Base-by-base conservation (phyloP, 768 basidiomycete genomes). In the Ramaria sp. region DNA sequence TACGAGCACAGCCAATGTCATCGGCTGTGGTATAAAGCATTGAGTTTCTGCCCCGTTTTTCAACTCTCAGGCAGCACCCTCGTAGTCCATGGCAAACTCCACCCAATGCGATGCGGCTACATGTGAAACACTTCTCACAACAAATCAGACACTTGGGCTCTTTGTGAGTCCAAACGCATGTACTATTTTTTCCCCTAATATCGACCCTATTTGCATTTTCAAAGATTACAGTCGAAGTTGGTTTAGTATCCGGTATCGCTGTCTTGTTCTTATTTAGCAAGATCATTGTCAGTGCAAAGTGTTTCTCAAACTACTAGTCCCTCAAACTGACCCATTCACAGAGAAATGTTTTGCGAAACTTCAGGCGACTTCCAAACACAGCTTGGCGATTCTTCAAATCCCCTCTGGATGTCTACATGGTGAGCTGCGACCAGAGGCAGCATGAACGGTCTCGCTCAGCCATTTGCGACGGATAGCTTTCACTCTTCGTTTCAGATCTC, bases 391-490 rank as follows among this genome's bases (percentile, higher is more conserved):
- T 72, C 10, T 60, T 73, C n/a, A 64, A 62, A 50, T 61, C 63
- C 34, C 71, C 72, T 9, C 64, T 69, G 51, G 72, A 75, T 56
- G 59, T 71, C 12, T 67, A 73, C 47, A 70, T 75, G 67, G 73
- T 71, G 39, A 44, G 62, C 43, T 2, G 27, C 18, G 9, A 9
- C 42, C 9, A n/a, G 7, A 2, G 28, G 15, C 12, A n/a, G 24
- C 22, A 42, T 2, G 8, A 16, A 37, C 36, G 8, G 8, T 16
- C 25, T 22, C 30, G 24, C 42, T 44, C 9, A 44, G 18, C 20
- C 20, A 37, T 16, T 37, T 37, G 16, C 18, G 18, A 8, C n/a
- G n/a, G 18, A 13, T 32, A 64, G 63, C 47, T 65, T 10, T 56
- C 63, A 5, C 50, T 65, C 15, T 62, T 65, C 15, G 12, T 25